Base-by-base conservation (phyloP, 2,329 filamentous ascomycete genomes). In the Ceratocystis cacaofunesta region DNA sequence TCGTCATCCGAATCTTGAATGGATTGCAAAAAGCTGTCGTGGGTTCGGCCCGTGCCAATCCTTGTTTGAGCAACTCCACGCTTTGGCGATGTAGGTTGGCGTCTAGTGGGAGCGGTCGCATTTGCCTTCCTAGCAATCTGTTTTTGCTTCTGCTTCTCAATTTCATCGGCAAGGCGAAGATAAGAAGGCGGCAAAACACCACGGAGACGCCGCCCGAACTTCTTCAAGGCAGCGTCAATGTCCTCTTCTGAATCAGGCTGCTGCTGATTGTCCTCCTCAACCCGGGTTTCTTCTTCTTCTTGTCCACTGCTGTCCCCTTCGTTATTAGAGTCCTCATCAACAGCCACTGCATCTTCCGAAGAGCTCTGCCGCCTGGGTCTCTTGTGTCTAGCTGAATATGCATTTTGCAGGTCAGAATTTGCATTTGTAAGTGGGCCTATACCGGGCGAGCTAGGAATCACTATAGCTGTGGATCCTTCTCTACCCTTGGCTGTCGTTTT, bases 151-250 rank as follows among this genome's bases (percentile, higher is more conserved):
- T 66, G 70, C 65, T 73, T 75, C 66, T 71, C 70, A 17, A 65
- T 71, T 71, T 69, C 70, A 73, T 82, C 79, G 70, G 86, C 82
- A 28, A 87, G 72, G 52, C 84, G 79, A 65, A 87, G 76, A 81
- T 84, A 86, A 5, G 85, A 87, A n/a, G 85, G 85, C 48, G 85
- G 85, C 57, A 87, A 76, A 6, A 87, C 84, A 25, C 84, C 84
- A 64, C 78, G 78, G 61, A 87, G 82, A 63, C 77, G 76, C 63
- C 74, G 78, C 44, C 75, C 75, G 65, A 67, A 60, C 22, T 60
- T 67, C 61, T 65, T 67, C 28, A 67, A n/a, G 3, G 66, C 57
- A 28, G 57, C 52, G 17, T 65, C 43, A 28, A 25, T 43, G 5
- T 63, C 62, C 76, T 74, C 22, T 70, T 71, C 28, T 17, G 63